Evolutionary conservation across 164 flowering plant species (phyloP).

Genomic region (Cinnamomum chago): DNA sequence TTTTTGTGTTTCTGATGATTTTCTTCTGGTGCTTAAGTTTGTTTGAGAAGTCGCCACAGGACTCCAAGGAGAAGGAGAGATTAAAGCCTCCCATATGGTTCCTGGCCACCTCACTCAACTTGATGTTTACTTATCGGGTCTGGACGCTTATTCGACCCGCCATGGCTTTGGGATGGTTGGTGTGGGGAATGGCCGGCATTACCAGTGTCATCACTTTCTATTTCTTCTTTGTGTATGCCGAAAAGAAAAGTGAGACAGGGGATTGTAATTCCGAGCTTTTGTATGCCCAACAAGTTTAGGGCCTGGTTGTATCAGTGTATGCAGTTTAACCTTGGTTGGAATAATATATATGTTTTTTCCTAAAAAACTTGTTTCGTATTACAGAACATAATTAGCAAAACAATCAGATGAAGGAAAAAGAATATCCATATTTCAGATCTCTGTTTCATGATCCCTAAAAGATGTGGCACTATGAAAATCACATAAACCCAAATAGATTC

Average conservation of each 20-base stretch:
- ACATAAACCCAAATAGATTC: too few species aligned
- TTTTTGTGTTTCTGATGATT: neutral
- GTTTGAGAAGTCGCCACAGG: neutral
- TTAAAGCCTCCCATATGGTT: constrained; percentile 8
- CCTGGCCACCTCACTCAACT: neutral
- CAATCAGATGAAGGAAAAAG: too few species aligned
- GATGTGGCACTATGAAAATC: too few species aligned
- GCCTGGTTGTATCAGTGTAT: too few species aligned
- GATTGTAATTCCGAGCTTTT: too few species aligned
- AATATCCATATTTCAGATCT: too few species aligned
- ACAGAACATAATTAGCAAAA: too few species aligned
- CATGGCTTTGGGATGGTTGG: constrained; percentile 2
- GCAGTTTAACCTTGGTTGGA: too few species aligned
- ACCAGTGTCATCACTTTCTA: constrained; percentile 1
- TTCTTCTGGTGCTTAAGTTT: neutral
- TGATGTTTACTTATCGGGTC: constrained; percentile 2
- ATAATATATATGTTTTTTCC: too few species aligned
- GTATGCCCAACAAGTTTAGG: neutral
- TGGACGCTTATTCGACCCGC: neutral
- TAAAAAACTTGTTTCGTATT: too few species aligned
- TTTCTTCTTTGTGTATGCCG: neutral
- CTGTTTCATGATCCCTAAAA: too few species aligned
- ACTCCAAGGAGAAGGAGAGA: neutral
- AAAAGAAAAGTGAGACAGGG: neutral
- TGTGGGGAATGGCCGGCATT: constrained; percentile 4